These are phyloP conservation scores for Cenchrus americanus DNA, from an alignment of 176 grass and related monocot species.

Conservation along the genomic window DNA sequence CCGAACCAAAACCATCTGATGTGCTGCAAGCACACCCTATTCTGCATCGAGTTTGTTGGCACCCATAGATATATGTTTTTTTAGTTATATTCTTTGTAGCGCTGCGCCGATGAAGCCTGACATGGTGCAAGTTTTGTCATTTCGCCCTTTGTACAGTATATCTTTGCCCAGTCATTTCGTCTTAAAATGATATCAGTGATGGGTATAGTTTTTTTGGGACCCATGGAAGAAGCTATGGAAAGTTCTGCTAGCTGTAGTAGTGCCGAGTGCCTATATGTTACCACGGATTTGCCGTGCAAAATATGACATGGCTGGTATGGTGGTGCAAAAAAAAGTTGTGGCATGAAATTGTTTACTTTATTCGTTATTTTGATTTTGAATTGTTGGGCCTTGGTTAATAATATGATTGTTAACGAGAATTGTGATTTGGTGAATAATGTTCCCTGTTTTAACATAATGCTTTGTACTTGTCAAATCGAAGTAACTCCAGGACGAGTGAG, in stretches of 20 bases:
- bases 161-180: slow-evolving; percentile 39
- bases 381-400: neutral
- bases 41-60: slow-evolving; percentile 41
- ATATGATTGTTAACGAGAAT: neutral
- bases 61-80: slow-evolving; percentile 52
- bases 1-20: slow-evolving; percentile 48
- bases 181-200: slow-evolving; percentile 48
- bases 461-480: no score
- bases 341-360: neutral
- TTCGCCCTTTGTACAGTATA: slow-evolving; percentile 58
- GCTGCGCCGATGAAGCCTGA: slow-evolving; percentile 48
- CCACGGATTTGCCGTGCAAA: slow-evolving; percentile 41
- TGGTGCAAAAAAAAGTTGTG: neutral
- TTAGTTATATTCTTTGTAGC: slow-evolving; percentile 55
- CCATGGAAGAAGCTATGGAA: slow-evolving; percentile 22
- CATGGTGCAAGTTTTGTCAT: slow-evolving; percentile 59
- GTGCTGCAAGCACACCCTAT: slow-evolving; percentile 41
- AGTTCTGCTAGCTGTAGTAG: slow-evolving; percentile 22
- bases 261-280: neutral
- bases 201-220: slow-evolving; percentile 48
- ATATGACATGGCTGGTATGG: slow-evolving; percentile 18
- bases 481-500: no score
- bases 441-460: no score
- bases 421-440: neutral
- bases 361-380: neutral